These are phyloP conservation scores for Clonostachys sp. DNA, from an alignment of 2,329 filamentous ascomycete genomes.

Conservation along the genomic window DNA sequence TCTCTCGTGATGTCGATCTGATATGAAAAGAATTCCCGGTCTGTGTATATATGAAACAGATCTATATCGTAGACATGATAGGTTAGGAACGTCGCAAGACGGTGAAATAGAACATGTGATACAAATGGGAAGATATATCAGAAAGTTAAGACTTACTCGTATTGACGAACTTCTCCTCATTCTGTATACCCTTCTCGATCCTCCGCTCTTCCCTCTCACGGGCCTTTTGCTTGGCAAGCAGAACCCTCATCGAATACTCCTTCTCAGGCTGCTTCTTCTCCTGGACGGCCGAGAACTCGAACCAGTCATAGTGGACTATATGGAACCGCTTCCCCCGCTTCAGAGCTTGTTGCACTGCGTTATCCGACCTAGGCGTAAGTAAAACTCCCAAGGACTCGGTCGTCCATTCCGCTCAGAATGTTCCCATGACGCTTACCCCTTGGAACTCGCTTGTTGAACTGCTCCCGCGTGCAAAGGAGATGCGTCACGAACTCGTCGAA, in stretches of 20 bases:
- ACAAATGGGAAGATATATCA: not conserved
- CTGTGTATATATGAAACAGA: conserved; percentile 61
- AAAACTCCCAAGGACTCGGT: not conserved
- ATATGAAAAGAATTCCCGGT: conserved; percentile 59
- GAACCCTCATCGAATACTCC: conserved; percentile 35
- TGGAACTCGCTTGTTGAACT: conserved; percentile 45
- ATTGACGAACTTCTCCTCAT: conserved; percentile 39
- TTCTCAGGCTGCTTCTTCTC: conserved; percentile 21
- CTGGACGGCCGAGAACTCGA: conserved; percentile 36
- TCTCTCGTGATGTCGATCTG: conserved; percentile 56
- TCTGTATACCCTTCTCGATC: conserved; percentile 28
- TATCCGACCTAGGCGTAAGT: conserved; percentile 8
- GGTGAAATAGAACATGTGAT: not conserved
- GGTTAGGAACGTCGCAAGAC: not conserved
- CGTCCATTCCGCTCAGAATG: not conserved
- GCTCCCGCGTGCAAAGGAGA: conserved; percentile 60
- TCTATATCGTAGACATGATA: conserved; percentile 28
- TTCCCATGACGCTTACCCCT: conserved; percentile 19
- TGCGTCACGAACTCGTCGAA: conserved; percentile 62
- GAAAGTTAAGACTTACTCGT: conserved; percentile 33
- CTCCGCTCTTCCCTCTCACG: conserved; percentile 22
- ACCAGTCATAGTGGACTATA: conserved; percentile 48
- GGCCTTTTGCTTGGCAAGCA: conserved; percentile 19
- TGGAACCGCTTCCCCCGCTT: conserved; percentile 24
- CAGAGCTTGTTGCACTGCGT: conserved; percentile 25